Evolutionary conservation across 2,329 filamentous ascomycete species (phyloP).

Genomic region (Alternaria hordeiaustralica): DNA sequence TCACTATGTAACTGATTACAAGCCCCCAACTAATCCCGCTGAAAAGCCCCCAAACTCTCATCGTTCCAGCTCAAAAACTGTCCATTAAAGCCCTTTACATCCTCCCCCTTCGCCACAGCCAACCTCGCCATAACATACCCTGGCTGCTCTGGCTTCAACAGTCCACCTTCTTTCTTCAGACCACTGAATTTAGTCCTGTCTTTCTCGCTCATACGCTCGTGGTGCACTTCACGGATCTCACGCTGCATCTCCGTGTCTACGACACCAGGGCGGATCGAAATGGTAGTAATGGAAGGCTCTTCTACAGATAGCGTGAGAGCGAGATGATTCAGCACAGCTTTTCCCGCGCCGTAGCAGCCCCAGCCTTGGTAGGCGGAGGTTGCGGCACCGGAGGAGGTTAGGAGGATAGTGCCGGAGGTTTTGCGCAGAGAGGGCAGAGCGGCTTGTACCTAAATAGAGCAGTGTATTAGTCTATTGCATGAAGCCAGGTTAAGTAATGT

Average conservation of each 20-base stretch:
- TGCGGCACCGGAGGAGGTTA: constrained; percentile 82
- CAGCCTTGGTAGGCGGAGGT: constrained; percentile 70
- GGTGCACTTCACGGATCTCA: constrained; percentile 77
- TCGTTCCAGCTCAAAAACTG: constrained; percentile 67
- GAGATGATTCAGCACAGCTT: constrained; percentile 84
- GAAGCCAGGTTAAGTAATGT: background rate
- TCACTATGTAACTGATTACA: background rate
- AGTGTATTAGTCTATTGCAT: background rate
- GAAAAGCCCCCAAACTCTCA: constrained; percentile 31
- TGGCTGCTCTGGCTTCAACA: constrained; percentile 83
- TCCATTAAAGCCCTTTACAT: constrained; percentile 73
- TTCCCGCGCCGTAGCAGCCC: constrained; percentile 82
- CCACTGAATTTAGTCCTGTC: constrained; percentile 70
- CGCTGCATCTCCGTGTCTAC: constrained; percentile 91
- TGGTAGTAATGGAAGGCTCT: constrained; percentile 75
- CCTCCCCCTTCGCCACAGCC: constrained; percentile 65
- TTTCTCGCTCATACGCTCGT: constrained; percentile 63
- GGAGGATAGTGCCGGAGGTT: constrained; percentile 73
- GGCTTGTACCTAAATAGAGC: constrained; percentile 63
- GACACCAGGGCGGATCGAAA: constrained; percentile 78
- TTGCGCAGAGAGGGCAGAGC: constrained; percentile 72
- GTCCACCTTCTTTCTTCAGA: constrained; percentile 71
- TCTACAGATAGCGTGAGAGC: constrained; percentile 75
- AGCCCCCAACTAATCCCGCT: constrained; percentile 19
- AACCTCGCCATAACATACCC: constrained; percentile 86